Evolutionary conservation across 1,139 yeast genomes (phyloP).

Genomic region (Suhomyces taliae): DNA sequence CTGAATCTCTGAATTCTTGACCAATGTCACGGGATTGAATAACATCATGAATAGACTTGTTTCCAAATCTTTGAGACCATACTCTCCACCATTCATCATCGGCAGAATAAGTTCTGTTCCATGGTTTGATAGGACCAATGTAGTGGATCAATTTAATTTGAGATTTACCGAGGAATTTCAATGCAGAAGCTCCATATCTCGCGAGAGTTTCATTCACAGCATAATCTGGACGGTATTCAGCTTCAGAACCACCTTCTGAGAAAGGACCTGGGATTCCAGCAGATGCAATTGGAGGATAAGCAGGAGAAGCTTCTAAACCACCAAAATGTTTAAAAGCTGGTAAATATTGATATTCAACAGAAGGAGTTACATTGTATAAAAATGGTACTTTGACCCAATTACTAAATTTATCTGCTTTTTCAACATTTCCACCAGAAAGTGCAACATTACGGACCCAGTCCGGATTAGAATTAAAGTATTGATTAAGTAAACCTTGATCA

Average conservation of each 20-base stretch:
- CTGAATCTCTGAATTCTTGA: no score
- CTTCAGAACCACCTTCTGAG: background rate
- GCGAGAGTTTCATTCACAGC: constrained; percentile 19
- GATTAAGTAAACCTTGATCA: constrained; percentile 90
- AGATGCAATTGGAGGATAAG: background rate
- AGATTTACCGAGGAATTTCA: constrained; percentile 20
- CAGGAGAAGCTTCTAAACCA: constrained; percentile 10
- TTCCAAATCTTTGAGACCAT: constrained; percentile 38
- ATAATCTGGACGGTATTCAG: background rate
- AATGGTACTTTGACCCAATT: constrained; percentile 78
- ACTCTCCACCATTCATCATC: constrained; percentile 48
- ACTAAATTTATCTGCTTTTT: constrained; percentile 13
- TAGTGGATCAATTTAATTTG: constrained; percentile 70
- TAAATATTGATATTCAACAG: constrained; percentile 74
- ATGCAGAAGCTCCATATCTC: constrained; percentile 29
- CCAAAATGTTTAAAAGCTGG: constrained; percentile 74
- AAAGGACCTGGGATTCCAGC: background rate
- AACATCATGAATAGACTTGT: constrained; percentile 14
- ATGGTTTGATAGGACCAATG: constrained; percentile 82
- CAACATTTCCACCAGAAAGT: constrained; percentile 3
- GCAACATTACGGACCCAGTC: constrained; percentile 36
- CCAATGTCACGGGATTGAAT: background rate
- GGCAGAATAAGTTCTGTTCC: constrained; percentile 40
- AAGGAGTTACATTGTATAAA: constrained; percentile 81
- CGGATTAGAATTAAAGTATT: constrained; percentile 59